Base-by-base conservation (phyloP, 495 filamentous ascomycete genomes). In the Cercophora samala region DNA sequence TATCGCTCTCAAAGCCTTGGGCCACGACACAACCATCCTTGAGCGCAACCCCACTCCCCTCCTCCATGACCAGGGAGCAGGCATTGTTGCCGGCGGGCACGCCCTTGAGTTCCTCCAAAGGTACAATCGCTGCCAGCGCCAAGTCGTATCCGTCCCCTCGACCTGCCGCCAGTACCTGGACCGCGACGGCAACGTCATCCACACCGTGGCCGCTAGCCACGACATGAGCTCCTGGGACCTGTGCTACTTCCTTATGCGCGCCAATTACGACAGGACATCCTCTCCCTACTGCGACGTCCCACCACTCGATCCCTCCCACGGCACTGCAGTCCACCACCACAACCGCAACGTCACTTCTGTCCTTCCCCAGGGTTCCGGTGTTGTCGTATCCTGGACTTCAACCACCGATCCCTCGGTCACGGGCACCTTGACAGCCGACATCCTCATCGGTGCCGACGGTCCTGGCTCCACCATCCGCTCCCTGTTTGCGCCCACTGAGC, bases 201-300 rank as follows among this genome's bases (percentile, higher is more conserved):
- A 82, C 65, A 70, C 73, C 46, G 76, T 80, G n/a, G 74, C 71
- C 61, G 69, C 58, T 24, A 19, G 32, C 5, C 81, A 84, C 69
- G 76, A 78, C 63, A 84, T 82, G 79, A 82, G 79, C 6, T 83
- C 79, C 55, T 88, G 85, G 85, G 84, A 86, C 67, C 60, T 85
- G 54, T 70, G 82, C 15, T 88, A 87, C 65, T 76, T 82, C 70
- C 61, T 85, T 6, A 71, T 87, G 69, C 75, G 86, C 53, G 84
- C 83, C 23, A 84, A 84, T 70, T 86, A 83, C 69, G 86, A 88
- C 75, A 81, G 82, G 3, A 72, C 82, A 15, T 71, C 82, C 26
- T 82, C 76, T 66, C 66, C 69, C 1, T 87, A 85, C 70, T 80
- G 80, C 60, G 71, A 79, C 6, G 73, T 80, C 0, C 79, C 80